These are phyloP conservation scores for Zizania palustris DNA, from an alignment of 202 grass and related monocot genomes.

Conservation along the genomic window DNA sequence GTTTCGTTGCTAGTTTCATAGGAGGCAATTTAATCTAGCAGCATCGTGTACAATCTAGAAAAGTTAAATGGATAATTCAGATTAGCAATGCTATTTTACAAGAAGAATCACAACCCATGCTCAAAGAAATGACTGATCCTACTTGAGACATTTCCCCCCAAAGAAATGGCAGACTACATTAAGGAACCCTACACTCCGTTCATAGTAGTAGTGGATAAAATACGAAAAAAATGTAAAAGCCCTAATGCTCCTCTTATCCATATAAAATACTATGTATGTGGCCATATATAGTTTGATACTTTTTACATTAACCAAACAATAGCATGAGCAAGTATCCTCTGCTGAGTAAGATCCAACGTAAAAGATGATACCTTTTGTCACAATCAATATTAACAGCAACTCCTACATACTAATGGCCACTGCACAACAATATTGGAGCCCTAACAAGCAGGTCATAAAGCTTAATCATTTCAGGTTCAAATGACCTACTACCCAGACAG, in stretches of 20 bases:
- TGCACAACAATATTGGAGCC: constrained; percentile 37
- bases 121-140: not conserved
- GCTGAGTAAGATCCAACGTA: constrained; percentile 57
- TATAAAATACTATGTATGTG: constrained; percentile 21
- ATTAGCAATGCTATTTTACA: not conserved
- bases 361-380: constrained; percentile 32
- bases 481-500: not conserved
- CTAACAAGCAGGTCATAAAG: constrained; percentile 12
- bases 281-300: constrained; percentile 3
- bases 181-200: not conserved
- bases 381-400: constrained; percentile 23
- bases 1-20: not conserved
- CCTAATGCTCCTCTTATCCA: not conserved
- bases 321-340: constrained; percentile 6
- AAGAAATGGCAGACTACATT: not conserved
- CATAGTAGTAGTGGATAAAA: not conserved
- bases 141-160: not conserved
- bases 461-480: constrained; percentile 31
- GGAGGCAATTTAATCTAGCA: not conserved
- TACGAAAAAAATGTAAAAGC: constrained; percentile 3
- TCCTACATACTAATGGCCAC: constrained; percentile 16
- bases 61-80: not conserved
- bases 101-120: not conserved
- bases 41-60: not conserved
- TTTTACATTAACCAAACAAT: constrained; percentile 29